phyloP scores from a whole-genome alignment of 2,329 filamentous ascomycete genomes.

The Colletotrichum spaethianum region DNA sequence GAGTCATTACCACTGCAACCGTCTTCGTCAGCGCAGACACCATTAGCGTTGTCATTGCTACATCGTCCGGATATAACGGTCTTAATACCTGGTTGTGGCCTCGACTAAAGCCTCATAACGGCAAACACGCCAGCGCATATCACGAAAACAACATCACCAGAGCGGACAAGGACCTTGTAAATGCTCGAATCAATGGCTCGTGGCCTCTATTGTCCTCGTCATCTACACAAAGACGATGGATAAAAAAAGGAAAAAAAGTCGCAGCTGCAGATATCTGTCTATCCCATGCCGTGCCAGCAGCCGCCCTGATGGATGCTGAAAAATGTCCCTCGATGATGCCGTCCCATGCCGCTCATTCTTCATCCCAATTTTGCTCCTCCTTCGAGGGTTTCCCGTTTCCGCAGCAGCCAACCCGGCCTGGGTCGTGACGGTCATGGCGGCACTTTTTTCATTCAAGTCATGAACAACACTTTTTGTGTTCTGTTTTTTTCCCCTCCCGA shows the following conservation, averaged over 20 bases:
- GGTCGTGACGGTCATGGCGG: constrained; percentile 14
- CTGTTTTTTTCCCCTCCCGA: not conserved
- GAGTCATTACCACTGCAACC: not conserved
- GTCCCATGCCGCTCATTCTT: constrained; percentile 22
- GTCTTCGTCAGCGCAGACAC: not conserved
- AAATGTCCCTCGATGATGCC: constrained; percentile 16
- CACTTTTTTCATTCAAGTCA: constrained; percentile 22
- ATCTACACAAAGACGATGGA: constrained; percentile 35
- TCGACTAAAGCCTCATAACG: too few relatives aligned
- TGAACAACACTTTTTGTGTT: constrained; percentile 19
- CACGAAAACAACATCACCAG: not conserved
- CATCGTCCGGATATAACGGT: not conserved
- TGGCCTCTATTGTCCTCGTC: constrained; percentile 40
- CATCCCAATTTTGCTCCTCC: constrained; percentile 4
- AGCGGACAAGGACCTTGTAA: not conserved
- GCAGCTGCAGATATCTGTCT: constrained; percentile 37
- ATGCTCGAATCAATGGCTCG: constrained; percentile 25
- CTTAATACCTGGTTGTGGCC: not conserved
- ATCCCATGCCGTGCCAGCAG: constrained; percentile 36
- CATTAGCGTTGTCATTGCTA: too few relatives aligned
- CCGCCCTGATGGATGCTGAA: constrained; percentile 21
- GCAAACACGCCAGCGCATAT: not conserved
- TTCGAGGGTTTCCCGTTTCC: not conserved
- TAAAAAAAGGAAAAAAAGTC: constrained; percentile 5
- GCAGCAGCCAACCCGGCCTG: constrained; percentile 15